A percentile compares a stretch with the other conserved stretches of the same genome.
These are phyloP conservation scores for Apiotrichum gamsii DNA, from an alignment of 1,284 basidiomycete genomes.

Conservation along the genomic window DNA sequence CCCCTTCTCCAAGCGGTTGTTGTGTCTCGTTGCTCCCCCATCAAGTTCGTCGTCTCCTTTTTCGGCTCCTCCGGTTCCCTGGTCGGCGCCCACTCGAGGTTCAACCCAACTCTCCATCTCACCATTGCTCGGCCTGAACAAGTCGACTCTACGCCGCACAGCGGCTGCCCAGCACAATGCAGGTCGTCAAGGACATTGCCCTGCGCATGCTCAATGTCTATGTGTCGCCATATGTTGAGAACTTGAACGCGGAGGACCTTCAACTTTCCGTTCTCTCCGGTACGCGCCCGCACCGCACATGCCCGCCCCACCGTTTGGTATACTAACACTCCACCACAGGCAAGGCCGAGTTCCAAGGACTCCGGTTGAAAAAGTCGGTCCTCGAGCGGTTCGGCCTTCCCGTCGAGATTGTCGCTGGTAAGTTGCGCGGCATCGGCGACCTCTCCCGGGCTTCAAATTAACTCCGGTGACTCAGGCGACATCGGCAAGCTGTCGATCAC, in stretches of 20 bases:
- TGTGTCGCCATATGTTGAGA: conserved; percentile 92
- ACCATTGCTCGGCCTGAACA: too few species aligned
- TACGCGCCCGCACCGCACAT: conserved; percentile 22
- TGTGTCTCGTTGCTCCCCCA: too few species aligned
- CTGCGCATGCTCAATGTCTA: conserved; percentile 73
- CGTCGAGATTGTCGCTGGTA: conserved; percentile 91
- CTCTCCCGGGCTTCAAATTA: neutral
- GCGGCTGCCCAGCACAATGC: conserved; percentile 23
- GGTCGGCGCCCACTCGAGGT: too few species aligned
- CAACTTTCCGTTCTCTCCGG: conserved; percentile 93
- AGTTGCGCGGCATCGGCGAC: too few species aligned
- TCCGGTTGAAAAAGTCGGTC: conserved; percentile 87
- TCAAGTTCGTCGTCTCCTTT: too few species aligned
- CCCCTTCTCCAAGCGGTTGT: too few species aligned
- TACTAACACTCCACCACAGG: conserved; percentile 51
- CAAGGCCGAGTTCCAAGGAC: conserved; percentile 70
- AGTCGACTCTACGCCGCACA: too few species aligned
- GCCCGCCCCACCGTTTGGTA: too few species aligned
- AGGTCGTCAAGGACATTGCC: conserved; percentile 40
- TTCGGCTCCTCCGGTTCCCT: too few species aligned
- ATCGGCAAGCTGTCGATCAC: conserved; percentile 87
- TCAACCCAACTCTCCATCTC: too few species aligned
- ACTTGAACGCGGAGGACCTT: conserved; percentile 88
- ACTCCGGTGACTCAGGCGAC: conserved; percentile 62
- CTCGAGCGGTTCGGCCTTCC: conserved; percentile 95